These are phyloP conservation scores for Xylaria flabelliformis DNA, from an alignment of 495 filamentous ascomycete species.

Conservation along the genomic window DNA sequence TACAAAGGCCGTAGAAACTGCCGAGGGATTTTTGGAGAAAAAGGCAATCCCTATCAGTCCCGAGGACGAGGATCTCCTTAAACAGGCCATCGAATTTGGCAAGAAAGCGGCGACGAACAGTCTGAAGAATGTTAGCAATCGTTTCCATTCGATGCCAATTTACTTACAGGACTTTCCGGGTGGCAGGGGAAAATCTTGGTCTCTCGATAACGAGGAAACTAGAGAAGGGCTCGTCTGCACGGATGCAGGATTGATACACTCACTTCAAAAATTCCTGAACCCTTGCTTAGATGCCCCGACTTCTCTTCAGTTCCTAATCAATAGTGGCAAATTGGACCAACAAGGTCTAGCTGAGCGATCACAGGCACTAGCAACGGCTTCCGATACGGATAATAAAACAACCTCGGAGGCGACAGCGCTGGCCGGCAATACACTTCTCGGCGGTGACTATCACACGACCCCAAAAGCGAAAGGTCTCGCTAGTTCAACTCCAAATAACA, in stretches of 20 bases:
- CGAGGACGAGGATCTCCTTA: constrained; percentile 66
- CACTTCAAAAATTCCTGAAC: constrained; percentile 48
- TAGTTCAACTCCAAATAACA: not conserved
- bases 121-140: constrained; percentile 69
- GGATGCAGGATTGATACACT: constrained; percentile 45
- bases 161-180: constrained; percentile 67
- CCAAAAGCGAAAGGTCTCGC: constrained; percentile 33
- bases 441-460: constrained; percentile 39
- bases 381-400: constrained; percentile 21
- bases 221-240: constrained; percentile 48
- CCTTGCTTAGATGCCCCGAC: constrained; percentile 46
- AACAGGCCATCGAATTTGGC: constrained; percentile 67
- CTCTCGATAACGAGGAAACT: constrained; percentile 56
- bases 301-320: constrained; percentile 45
- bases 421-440: constrained; percentile 49
- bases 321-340: constrained; percentile 44
- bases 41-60: constrained; percentile 57
- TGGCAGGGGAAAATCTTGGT: constrained; percentile 64
- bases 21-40: constrained; percentile 65
- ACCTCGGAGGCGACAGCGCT: constrained; percentile 30
- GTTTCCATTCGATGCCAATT: constrained; percentile 78
- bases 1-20: constrained; percentile 64
- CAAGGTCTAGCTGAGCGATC: constrained; percentile 43
- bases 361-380: constrained; percentile 35
- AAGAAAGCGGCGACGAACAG: constrained; percentile 61